Evolutionary conservation across 2,329 filamentous ascomycete species (phyloP).

Genomic region (Monosporascus cannonballus): DNA sequence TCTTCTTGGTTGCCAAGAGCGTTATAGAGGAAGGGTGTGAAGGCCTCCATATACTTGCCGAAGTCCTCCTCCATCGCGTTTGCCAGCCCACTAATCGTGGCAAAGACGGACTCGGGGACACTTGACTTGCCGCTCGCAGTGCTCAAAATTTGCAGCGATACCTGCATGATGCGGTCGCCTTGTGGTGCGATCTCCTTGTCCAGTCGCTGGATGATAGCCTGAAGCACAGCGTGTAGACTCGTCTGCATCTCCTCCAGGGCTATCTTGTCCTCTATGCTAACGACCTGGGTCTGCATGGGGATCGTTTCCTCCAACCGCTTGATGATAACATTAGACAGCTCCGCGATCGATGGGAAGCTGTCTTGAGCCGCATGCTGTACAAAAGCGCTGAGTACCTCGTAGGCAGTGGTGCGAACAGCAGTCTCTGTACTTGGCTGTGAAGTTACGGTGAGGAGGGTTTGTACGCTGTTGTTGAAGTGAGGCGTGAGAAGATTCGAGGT

Average conservation of each 20-base stretch:
- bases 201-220: constrained; percentile 84
- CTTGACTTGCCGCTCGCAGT: constrained; percentile 79
- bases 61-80: constrained; percentile 91
- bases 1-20: constrained; percentile 95
- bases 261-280: constrained; percentile 94
- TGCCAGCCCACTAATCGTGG: constrained; percentile 84
- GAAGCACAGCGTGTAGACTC: constrained; percentile 82
- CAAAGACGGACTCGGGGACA: constrained; percentile 90
- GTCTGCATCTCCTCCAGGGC: constrained; percentile 97
- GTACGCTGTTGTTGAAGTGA: constrained; percentile 89
- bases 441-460: constrained; percentile 78
- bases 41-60: constrained; percentile 94
- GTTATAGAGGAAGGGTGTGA: constrained; percentile 86
- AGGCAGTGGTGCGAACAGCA: constrained; percentile 86
- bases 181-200: constrained; percentile 88
- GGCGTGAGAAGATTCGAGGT: constrained; percentile 75
- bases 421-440: constrained; percentile 78
- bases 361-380: constrained; percentile 86
- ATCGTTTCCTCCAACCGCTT: constrained; percentile 88
- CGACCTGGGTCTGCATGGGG: constrained; percentile 83
- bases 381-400: constrained; percentile 94
- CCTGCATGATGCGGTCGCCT: constrained; percentile 90
- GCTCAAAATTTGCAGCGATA: constrained; percentile 72
- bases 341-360: constrained; percentile 72
- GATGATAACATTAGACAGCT: constrained; percentile 80